A percentile compares a stretch with the other conserved stretches of the same genome.
These are phyloP conservation scores for Coniferiporia weirii DNA, from an alignment of 1,284 basidiomycete species.

Conservation along the genomic window DNA sequence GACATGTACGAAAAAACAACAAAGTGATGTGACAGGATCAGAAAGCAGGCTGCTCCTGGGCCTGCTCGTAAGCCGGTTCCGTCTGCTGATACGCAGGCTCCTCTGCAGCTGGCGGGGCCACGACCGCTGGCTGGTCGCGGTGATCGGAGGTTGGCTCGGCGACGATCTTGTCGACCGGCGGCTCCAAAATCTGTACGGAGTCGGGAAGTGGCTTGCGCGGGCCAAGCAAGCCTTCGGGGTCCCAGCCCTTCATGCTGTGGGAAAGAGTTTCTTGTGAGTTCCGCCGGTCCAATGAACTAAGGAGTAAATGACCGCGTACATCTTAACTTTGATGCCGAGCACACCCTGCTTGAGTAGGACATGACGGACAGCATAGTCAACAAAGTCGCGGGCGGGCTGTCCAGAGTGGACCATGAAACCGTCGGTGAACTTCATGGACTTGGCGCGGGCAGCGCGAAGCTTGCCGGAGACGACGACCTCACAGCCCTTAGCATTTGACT, in stretches of 20 bases:
- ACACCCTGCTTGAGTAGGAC: constrained; percentile 99
- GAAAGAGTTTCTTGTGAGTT: constrained; percentile 11
- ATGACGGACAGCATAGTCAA: constrained; percentile 97
- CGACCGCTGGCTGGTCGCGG: constrained; percentile 53
- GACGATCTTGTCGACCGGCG: constrained; percentile 74
- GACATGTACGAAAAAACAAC: constrained; percentile 3
- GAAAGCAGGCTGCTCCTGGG: constrained; percentile 43
- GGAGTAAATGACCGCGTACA: constrained; percentile 49
- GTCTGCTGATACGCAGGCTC: constrained; percentile 43
- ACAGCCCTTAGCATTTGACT: constrained; percentile 99
- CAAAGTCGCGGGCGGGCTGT: constrained; percentile 95
- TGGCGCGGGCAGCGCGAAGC: constrained; percentile 98
- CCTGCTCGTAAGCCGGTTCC: constrained; percentile 26
- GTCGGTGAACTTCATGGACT: constrained; percentile 99
- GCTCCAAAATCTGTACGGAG: constrained; percentile 87
- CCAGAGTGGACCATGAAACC: constrained; percentile 99
- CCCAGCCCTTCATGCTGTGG: constrained; percentile 90
- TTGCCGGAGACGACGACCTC: constrained; percentile 99
- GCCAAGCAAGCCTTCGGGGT: constrained; percentile 85
- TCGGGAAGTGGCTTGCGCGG: constrained; percentile 96
- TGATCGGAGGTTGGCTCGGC: constrained; percentile 78
- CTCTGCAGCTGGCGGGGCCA: constrained; percentile 46
- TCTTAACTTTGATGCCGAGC: constrained; percentile 99
- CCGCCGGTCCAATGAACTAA: background rate
- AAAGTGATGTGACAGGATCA: constrained; percentile 30